Conservation (phyloP, 108 stramenopile genomes). For the Pseudonitzschia pungens region DNA sequence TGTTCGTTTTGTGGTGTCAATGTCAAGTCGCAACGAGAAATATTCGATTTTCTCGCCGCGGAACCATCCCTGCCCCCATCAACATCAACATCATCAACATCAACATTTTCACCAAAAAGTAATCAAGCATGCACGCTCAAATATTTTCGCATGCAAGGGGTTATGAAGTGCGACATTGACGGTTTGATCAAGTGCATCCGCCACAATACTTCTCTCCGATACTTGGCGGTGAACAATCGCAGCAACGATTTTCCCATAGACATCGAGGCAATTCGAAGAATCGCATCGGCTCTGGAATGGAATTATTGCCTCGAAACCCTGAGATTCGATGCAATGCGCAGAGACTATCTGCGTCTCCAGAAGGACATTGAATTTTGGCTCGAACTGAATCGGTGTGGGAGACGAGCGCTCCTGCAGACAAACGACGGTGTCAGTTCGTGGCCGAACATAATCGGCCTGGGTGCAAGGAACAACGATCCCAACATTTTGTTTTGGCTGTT, state of each 20-base stretch:
- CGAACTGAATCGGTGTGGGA: constrained; percentile 28
- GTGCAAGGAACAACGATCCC: background rate
- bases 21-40: constrained; percentile 17
- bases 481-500: constrained; percentile 14
- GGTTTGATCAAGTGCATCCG: constrained; percentile 27
- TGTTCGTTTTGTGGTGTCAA: constrained; percentile 35
- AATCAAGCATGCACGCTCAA: constrained; percentile 9
- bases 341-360: background rate
- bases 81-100: background rate
- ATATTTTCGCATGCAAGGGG: constrained; percentile 24
- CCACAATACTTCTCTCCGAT: constrained; percentile 21
- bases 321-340: constrained; percentile 18
- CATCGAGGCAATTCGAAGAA: constrained; percentile 3
- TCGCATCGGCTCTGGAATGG: constrained; percentile 19
- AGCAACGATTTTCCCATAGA: constrained; percentile 11
- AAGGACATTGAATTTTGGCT: constrained; percentile 37
- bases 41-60: constrained; percentile 24
- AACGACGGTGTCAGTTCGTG: background rate
- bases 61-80: background rate
- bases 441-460: background rate
- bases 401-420: constrained; percentile 24
- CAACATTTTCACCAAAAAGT: background rate
- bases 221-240: constrained; percentile 29
- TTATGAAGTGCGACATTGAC: constrained; percentile 15
- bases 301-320: constrained; percentile 29